Percentiles rank a stretch among this genome's conserved stretches.
These are phyloP conservation scores for Platismatia glauca DNA, from an alignment of 495 filamentous ascomycete species.

Conservation along the genomic window DNA sequence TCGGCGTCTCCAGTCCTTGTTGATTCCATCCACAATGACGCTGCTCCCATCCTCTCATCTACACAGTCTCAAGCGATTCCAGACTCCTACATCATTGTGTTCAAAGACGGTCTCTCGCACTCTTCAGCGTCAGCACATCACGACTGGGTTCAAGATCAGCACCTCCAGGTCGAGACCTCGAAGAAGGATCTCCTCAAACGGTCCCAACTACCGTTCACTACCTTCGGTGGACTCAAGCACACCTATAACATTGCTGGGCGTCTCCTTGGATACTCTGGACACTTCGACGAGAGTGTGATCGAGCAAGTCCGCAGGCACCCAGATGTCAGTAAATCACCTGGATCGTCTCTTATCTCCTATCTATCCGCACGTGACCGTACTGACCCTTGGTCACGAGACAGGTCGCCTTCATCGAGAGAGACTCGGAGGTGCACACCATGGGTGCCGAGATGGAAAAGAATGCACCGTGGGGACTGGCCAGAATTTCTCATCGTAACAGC, in stretches of 20 bases:
- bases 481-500: constrained; percentile 87
- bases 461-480: constrained; percentile 94
- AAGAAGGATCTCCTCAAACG: constrained; percentile 84
- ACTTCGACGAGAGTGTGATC: constrained; percentile 89
- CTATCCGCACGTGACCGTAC: constrained; percentile 15
- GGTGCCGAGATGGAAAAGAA: constrained; percentile 65
- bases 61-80: constrained; percentile 65
- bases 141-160: constrained; percentile 84
- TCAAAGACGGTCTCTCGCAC: constrained; percentile 85
- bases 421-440: constrained; percentile 82
- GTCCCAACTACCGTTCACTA: constrained; percentile 61
- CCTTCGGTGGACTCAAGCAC: constrained; percentile 82
- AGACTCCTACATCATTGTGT: constrained; percentile 93
- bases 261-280: constrained; percentile 85
- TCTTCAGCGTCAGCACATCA: constrained; percentile 66
- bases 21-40: constrained; percentile 74
- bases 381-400: constrained; percentile 30
- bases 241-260: constrained; percentile 82
- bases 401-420: constrained; percentile 95
- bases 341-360: constrained; percentile 16
- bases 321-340: constrained; percentile 64
- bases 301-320: constrained; percentile 92
- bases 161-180: constrained; percentile 47
- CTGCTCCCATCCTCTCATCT: constrained; percentile 81
- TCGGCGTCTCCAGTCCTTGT: constrained; percentile 68